Evolutionary conservation across 192 early-diverging fungal species (phyloP), one percentile per base, ranked within the genome.

Genomic region (Geranomyces michiganensis): DNA sequence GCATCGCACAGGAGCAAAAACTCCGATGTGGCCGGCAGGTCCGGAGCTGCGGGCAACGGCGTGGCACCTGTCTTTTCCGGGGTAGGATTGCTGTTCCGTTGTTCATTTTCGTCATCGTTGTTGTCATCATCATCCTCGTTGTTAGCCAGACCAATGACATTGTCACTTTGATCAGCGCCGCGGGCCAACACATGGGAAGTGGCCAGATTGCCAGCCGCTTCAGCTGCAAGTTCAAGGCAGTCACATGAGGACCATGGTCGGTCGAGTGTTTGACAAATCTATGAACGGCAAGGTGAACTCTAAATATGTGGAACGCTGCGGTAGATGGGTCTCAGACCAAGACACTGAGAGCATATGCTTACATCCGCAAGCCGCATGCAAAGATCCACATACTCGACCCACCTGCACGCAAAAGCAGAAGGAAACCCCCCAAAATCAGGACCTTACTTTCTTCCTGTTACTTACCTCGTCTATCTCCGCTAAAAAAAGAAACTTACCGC

Each of bases 211-310:
- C 26, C 6, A 41, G 36, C 36, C 5, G 36, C 36, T 10, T 26
- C 19, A n/a, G 67, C 67, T 6, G 51, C 48, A 22, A 30, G 4
- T 56, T 56, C 67, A 56, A 68, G 55, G 29, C 24, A 21, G 31
- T 68, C 67, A 27, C 67, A 68, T 53, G 67, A 27, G 10, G 67
- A 59, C 67, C 67, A 68, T 48, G 27, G 65, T 22, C 46, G 65
- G 46, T 48, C 65, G 12, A 44, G 41, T 15, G 65, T 12, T n/a
- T 46, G 8, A 13, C 14, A 66, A 26, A 48, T 66, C 65, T 66
- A 31, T 62, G 1, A n/a, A 0, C 17, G 56, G n/a, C n/a, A 59
- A 59, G 17, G 29, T 15, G 2, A 15, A 29, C 0, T 47, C 19
- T 19, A 19, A 14, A 19, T 14, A 19, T 10, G 19, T 47, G 46